Conservation (phyloP, 768 basidiomycete genomes). For the Mycena crocata region DNA sequence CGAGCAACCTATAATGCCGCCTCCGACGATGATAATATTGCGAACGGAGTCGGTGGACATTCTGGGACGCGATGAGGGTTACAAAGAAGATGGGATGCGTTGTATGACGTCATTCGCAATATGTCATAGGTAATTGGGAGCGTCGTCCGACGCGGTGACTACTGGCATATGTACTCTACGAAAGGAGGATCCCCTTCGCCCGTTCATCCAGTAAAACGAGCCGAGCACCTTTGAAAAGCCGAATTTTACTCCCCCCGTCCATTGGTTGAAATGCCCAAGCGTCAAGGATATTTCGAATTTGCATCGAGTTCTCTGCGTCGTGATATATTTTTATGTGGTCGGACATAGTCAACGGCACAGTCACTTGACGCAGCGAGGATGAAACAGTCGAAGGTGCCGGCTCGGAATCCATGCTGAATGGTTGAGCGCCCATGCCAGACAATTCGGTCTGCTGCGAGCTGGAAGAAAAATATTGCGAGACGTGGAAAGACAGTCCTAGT, state of each 20-base stretch:
- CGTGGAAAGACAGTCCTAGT: slow-evolving; percentile 63
- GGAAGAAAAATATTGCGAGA: slow-evolving; percentile 36
- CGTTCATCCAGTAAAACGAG: slow-evolving; percentile 61
- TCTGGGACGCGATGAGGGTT: neutral
- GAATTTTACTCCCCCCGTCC: slow-evolving; percentile 46
- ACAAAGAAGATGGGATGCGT: no score
- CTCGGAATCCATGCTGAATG: neutral
- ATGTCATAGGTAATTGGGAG: no score
- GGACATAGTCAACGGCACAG: slow-evolving; percentile 40
- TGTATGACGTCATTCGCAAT: slow-evolving; percentile 4
- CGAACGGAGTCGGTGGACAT: slow-evolving; percentile 25
- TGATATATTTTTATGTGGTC: slow-evolving; percentile 74
- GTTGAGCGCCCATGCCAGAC: slow-evolving; percentile 30
- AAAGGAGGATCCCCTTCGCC: slow-evolving; percentile 59
- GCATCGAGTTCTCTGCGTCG: slow-evolving; percentile 59
- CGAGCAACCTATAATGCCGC: slow-evolving; percentile 87
- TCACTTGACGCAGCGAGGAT: slow-evolving; percentile 31
- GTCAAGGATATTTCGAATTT: slow-evolving; percentile 62
- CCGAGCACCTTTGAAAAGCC: slow-evolving; percentile 59
- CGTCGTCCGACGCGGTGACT: no score
- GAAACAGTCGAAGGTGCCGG: slow-evolving; percentile 13
- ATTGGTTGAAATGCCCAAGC: slow-evolving; percentile 55
- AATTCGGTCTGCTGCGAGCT: slow-evolving; percentile 29
- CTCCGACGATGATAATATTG: slow-evolving; percentile 83
- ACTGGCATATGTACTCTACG: slow-evolving; percentile 27